Evolutionary conservation across 2,329 filamentous ascomycete species (phyloP).

Genomic region (Cercospora nicotianae): DNA sequence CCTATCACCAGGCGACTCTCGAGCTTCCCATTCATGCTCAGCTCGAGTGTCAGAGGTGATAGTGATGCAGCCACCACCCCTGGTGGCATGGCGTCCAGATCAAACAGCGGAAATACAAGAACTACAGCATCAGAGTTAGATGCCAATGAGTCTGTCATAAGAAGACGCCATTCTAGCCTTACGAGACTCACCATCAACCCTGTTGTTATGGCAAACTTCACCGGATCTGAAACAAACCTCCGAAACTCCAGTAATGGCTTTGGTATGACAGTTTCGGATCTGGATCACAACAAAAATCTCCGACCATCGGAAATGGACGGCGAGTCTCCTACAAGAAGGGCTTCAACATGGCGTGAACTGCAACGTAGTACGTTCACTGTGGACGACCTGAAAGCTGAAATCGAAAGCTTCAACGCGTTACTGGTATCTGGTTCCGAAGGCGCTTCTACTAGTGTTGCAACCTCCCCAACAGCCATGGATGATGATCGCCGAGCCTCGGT

Average conservation of each 20-base stretch:
- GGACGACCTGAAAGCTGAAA: constrained; percentile 1
- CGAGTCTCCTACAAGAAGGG: constrained; percentile 16
- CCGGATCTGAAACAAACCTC: neutral
- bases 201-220: constrained; percentile 3
- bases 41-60: neutral
- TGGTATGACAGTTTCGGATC: neutral
- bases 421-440: neutral
- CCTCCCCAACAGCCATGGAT: neutral
- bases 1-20: constrained; percentile 2
- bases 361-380: constrained; percentile 10
- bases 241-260: neutral
- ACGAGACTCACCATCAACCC: constrained; percentile 3
- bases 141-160: neutral
- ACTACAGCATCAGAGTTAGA: constrained; percentile 7
- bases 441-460: neutral
- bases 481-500: neutral
- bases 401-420: neutral
- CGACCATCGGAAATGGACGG: constrained; percentile 14
- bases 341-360: constrained; percentile 7
- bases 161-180: neutral
- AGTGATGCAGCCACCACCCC: neutral
- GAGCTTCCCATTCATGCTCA: constrained; percentile 11
- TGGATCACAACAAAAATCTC: neutral
- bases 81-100: constrained; percentile 1
- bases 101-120: constrained; percentile 7